Evolutionary conservation across 1,284 basidiomycete genomes (phyloP), one percentile per base, ranked within the genome.

Genomic region (Xanthoconium separans): DNA sequence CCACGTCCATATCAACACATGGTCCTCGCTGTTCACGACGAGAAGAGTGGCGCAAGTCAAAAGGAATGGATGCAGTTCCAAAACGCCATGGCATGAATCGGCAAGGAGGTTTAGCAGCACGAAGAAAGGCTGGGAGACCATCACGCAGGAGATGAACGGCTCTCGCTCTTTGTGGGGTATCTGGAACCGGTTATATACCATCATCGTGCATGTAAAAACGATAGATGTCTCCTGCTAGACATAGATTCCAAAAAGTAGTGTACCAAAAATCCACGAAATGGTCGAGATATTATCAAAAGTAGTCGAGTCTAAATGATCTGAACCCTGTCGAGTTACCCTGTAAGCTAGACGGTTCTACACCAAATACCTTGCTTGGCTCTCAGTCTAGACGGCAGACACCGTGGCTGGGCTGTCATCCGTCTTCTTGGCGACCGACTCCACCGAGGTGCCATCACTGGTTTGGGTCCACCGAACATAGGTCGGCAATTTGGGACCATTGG

Each of bases 11-110:
- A 56, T 89, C 89, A 20, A 91, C 89, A 4, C 88, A 90, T 64
- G 89, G 89, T 15, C 80, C 83, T 6, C 82, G 88, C 40, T 73
- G 75, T 43, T 88, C 89, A 47, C 76, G 89, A 53, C 76, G 84
- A 58, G 87, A 90, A 62, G 77, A 84, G 60, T 91, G 89, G 89
- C 77, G 89, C 62, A 70, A 72, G 54, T 86, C 89, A 37, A 91
- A 90, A 64, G 89, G 89, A 43, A 64, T 89, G 70, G 62, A 75
- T 10, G 70, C 82, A 27, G 70, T 79, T 53, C 75, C 80, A 9
- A 76, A 75, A 58, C 67, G 75, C 12, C 74, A 70, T 40, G 80
- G 78, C 27, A 80, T 85, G 77, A 90, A 89, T 64, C 76, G 83
- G 40, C 85, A 90, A 65, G 88, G 87, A 36, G 73, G 71, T 13